Percentiles rank a stretch among this genome's conserved stretches.
These are phyloP conservation scores for Gliomastix tumulicola DNA, from an alignment of 2,329 filamentous ascomycete species.

Conservation along the genomic window DNA sequence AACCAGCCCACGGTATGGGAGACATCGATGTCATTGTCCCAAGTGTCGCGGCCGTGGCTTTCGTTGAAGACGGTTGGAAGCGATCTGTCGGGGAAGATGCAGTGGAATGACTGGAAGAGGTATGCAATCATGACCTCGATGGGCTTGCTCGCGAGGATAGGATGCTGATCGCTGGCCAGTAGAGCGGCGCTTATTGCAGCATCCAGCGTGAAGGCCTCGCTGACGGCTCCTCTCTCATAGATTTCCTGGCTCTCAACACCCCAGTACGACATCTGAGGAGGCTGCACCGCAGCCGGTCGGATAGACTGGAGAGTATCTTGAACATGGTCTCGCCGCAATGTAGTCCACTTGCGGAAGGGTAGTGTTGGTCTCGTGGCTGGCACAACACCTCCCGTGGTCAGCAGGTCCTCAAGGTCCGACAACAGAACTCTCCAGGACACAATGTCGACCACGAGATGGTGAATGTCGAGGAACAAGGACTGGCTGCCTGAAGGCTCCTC, in stretches of 20 bases:
- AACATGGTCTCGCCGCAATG: too few relatives aligned
- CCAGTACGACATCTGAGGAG: too few relatives aligned
- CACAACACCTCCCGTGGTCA: conserved; percentile 5
- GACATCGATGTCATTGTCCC: conserved; percentile 13
- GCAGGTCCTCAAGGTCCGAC: conserved; percentile 29
- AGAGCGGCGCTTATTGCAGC: too few relatives aligned
- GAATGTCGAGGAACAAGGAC: conserved; percentile 16
- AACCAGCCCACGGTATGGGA: conserved; percentile 24
- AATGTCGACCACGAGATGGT: conserved; percentile 28
- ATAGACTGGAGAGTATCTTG: too few relatives aligned
- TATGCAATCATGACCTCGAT: conserved; percentile 17
- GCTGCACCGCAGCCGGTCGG: too few relatives aligned
- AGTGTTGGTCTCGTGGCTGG: not conserved
- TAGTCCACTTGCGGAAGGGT: too few relatives aligned
- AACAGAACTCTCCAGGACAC: conserved; percentile 34
- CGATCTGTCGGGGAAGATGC: conserved; percentile 12
- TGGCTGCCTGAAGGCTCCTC: too few relatives aligned
- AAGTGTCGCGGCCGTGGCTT: conserved; percentile 20
- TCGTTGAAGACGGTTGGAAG: conserved; percentile 16
- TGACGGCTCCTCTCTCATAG: not conserved
- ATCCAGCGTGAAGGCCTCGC: not conserved
- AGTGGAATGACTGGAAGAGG: conserved; percentile 9
- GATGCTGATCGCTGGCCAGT: too few relatives aligned
- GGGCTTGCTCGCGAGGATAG: too few relatives aligned
- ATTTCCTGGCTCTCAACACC: too few relatives aligned